phyloP scores from a whole-genome alignment of 495 filamentous ascomycete species.

The Poronia punctata region DNA sequence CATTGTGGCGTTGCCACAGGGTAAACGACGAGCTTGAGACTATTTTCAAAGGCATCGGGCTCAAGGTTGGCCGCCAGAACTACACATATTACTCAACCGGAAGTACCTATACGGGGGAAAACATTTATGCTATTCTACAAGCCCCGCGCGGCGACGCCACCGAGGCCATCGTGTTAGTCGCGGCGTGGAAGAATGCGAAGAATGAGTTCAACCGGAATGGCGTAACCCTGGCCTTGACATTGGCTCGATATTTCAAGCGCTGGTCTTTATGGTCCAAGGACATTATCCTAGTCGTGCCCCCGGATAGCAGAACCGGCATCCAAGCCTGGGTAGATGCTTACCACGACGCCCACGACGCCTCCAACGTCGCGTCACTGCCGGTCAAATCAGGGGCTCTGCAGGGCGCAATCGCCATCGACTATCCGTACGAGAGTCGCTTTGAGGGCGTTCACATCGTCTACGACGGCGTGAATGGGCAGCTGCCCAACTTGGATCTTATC shows the following conservation, averaged over 20 bases:
- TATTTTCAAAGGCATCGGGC: conserved; percentile 67
- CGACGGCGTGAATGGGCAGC: conserved; percentile 91
- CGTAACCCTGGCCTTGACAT: conserved; percentile 72
- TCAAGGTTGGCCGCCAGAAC: conserved; percentile 79
- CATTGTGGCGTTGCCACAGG: conserved; percentile 26
- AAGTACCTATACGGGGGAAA: conserved; percentile 69
- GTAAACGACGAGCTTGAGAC: conserved; percentile 62
- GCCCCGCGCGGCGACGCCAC: conserved; percentile 96
- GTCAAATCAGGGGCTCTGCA: conserved; percentile 90
- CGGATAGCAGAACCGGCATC: conserved; percentile 81
- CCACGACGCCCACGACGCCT: conserved; percentile 71
- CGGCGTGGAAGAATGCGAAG: conserved; percentile 79
- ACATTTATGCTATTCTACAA: conserved; percentile 90
- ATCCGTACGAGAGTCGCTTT: conserved; percentile 75
- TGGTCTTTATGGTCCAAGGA: conserved; percentile 99
- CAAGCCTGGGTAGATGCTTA: conserved; percentile 98
- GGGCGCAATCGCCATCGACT: conserved; percentile 90
- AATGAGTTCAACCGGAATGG: conserved; percentile 77
- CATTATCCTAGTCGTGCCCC: conserved; percentile 84
- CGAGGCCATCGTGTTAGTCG: conserved; percentile 89
- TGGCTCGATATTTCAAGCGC: conserved; percentile 91
- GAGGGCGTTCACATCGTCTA: conserved; percentile 85
- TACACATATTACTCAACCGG: conserved; percentile 72
- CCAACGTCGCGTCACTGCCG: conserved; percentile 65
- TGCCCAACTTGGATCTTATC: conserved; percentile 92